Base-by-base conservation (phyloP, 192 early-diverging fungal species). In the Pilobolus umbonatus region DNA sequence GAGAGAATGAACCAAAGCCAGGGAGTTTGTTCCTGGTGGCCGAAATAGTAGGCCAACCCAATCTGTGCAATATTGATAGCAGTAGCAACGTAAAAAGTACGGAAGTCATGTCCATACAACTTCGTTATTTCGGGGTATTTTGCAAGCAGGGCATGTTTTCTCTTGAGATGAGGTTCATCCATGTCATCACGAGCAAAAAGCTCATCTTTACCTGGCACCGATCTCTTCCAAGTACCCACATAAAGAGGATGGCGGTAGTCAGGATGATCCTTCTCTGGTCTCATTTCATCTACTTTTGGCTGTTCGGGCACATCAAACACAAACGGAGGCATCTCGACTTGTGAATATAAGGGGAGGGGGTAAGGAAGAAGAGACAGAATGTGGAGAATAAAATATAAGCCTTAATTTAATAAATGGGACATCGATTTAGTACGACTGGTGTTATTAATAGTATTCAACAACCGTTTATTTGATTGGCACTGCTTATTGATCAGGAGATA, bases 141-240 rank as follows among this genome's bases (percentile, higher is more conserved):
- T 35, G 80, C 74, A 35, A 97, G 78, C 60, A 97, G 94, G 59
- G 85, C 84, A 42, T 86, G 71, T 75, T 91, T 89, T 61, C 95
- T 86, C 72, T 90, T 91, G 71, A 85, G 76, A 69, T 97, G 95
- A 29, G 95, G 95, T 75, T 97, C 95, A 70, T 97, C 95, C 72
- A 87, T 75, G 71, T 91, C 82, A 72, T 93, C 91, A 61, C 76
- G 81, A 53, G 89, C 86, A 57, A 90, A 78, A 58, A 85, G 81
- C 59, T 86, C 78, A 61, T 91, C 83, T 6, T 76, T 53, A 5
- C 76, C 66, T 11, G 91, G 88, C 24, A 90, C 79, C 4, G 91
- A 91, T 34, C 86, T 82, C 64, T 82, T 75, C 91, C 91, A 91
- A 55, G 83, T 84, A 38, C 91, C 91, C 6, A 89, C 73, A 62